phyloP scores from a whole-genome alignment of 1,284 basidiomycete species.

The Pholiota adiposa region DNA sequence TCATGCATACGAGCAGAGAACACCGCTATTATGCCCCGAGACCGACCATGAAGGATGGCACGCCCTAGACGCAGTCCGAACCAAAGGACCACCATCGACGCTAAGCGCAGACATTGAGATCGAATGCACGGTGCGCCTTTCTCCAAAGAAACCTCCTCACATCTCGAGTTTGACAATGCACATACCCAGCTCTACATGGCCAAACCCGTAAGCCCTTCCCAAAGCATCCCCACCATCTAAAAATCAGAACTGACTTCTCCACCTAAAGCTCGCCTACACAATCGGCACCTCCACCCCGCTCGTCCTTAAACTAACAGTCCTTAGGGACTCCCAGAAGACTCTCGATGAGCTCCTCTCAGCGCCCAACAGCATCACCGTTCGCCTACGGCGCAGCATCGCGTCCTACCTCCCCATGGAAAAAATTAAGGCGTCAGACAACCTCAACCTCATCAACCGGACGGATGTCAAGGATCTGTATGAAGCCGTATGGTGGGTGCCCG shows the following conservation, averaged over 20 bases:
- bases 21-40: constrained; percentile 40
- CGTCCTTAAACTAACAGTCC: not conserved
- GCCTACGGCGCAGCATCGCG: not conserved
- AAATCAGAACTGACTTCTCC: not conserved
- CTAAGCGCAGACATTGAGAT: constrained; percentile 5
- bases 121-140: not conserved
- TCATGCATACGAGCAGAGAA: constrained; percentile 45
- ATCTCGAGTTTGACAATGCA: not conserved
- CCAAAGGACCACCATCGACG: constrained; percentile 46
- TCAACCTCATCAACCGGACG: not conserved
- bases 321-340: not conserved
- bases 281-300: not conserved
- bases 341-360: not conserved
- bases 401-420: not conserved
- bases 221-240: not conserved
- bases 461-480: not conserved
- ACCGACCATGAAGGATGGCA: constrained; percentile 53
- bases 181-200: not conserved
- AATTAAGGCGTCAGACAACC: not conserved
- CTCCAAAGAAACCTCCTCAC: not conserved
- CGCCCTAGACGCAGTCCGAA: constrained; percentile 33
- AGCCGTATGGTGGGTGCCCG: constrained; percentile 3
- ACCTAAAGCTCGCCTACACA: not conserved
- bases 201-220: not conserved
- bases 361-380: not conserved